Evolutionary conservation across 1,139 yeast genomes (phyloP).

Genomic region (Taiozyma sp.): DNA sequence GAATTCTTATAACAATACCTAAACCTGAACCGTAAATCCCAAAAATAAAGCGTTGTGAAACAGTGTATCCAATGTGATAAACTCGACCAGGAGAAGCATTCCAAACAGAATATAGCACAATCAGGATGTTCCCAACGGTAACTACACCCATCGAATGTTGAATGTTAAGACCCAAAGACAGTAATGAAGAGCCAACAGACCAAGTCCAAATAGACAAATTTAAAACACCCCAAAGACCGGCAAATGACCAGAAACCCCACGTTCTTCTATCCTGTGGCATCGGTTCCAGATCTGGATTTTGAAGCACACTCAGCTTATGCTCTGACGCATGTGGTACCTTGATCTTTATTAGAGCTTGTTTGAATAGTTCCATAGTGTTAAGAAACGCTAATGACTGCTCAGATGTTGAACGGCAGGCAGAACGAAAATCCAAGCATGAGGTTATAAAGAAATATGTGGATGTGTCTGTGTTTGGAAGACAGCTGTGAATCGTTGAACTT

Average conservation of each 20-base stretch:
- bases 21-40: constrained; percentile 30
- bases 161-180: constrained; percentile 27
- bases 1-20: constrained; percentile 31
- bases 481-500: background rate
- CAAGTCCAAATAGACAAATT: constrained; percentile 27
- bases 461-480: background rate
- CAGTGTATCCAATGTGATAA: constrained; percentile 28
- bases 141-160: constrained; percentile 32
- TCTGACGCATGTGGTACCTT: constrained; percentile 23
- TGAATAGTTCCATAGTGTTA: background rate
- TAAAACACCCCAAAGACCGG: constrained; percentile 28
- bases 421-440: background rate
- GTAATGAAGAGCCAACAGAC: constrained; percentile 27
- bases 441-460: background rate
- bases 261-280: constrained; percentile 26
- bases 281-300: constrained; percentile 27
- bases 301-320: constrained; percentile 17
- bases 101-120: constrained; percentile 21
- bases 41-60: constrained; percentile 27
- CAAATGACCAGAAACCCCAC: constrained; percentile 28
- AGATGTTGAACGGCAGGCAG: background rate
- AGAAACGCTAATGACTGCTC: background rate
- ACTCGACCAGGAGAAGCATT: constrained; percentile 27
- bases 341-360: constrained; percentile 7
- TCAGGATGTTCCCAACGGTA: constrained; percentile 26